Evolutionary conservation across 2,329 filamentous ascomycete genomes (phyloP).

Genomic region (Trichothecium roseum): DNA sequence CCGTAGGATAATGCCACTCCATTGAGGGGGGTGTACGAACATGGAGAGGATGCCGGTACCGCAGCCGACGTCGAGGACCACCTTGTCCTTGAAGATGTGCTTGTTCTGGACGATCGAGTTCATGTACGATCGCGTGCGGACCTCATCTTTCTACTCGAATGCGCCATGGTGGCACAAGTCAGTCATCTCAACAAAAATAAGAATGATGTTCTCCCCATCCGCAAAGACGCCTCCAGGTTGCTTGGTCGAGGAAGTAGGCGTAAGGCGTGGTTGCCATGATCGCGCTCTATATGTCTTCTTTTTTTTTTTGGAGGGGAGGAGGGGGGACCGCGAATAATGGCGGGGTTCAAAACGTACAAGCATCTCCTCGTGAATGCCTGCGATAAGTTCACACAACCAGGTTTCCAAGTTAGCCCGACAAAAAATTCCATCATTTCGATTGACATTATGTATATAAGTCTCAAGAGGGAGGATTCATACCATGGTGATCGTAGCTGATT

Average conservation of each 20-base stretch:
- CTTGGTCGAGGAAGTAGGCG: no score
- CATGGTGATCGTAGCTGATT: conserved; percentile 96
- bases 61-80: conserved; percentile 94
- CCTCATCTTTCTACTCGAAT: conserved; percentile 87
- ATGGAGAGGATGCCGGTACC: conserved; percentile 98
- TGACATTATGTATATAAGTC: no score
- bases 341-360: conserved; percentile 55
- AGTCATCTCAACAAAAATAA: no score
- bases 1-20: no score
- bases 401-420: conserved; percentile 12
- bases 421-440: no score
- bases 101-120: conserved; percentile 96
- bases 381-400: conserved; percentile 16
- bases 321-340: conserved; percentile 2
- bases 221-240: no score
- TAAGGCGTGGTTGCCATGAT: no score
- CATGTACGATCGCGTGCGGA: conserved; percentile 92
- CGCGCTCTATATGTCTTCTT: no score
- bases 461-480: no score
- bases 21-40: conserved; percentile 45
- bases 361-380: conserved; percentile 97
- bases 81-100: conserved; percentile 73
- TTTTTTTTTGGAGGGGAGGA: neutral
- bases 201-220: no score
- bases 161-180: conserved; percentile 8